Evolutionary conservation across 257 asterid species (phyloP).

Genomic region (Lycium ferocissimum): DNA sequence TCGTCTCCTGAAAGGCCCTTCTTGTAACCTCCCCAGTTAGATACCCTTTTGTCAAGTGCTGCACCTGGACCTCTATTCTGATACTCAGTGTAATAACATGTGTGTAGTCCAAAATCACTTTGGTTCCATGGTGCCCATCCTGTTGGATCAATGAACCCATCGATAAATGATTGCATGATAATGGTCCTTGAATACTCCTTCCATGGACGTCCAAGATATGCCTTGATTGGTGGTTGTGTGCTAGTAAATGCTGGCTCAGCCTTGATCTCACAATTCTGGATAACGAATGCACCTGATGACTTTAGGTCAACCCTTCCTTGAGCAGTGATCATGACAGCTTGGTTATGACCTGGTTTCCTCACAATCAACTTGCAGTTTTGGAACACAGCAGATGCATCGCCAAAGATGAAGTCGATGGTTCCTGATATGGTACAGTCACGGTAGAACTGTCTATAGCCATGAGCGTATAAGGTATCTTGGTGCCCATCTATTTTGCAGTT

Average conservation of each 20-base stretch:
- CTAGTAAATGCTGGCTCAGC: constrained; percentile 39
- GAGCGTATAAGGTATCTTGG: constrained; percentile 70
- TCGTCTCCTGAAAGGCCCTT: constrained; percentile 21
- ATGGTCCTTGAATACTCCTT: constrained; percentile 75
- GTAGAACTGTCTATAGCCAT: constrained; percentile 58
- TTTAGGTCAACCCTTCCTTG: constrained; percentile 52
- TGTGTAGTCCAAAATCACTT: constrained; percentile 38
- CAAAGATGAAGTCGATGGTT: constrained; percentile 68
- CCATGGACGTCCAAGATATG: constrained; percentile 76
- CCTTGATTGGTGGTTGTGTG: neutral
- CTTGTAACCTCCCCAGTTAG: constrained; percentile 48
- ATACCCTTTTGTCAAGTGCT: constrained; percentile 31
- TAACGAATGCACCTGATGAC: constrained; percentile 39
- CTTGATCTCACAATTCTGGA: constrained; percentile 49
- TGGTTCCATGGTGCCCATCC: constrained; percentile 70
- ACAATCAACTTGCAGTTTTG: constrained; percentile 61
- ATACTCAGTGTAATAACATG: constrained; percentile 50
- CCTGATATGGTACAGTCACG: constrained; percentile 60
- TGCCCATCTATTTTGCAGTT: constrained; percentile 58
- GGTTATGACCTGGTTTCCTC: constrained; percentile 48
- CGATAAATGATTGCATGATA: constrained; percentile 68
- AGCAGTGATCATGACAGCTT: constrained; percentile 61
- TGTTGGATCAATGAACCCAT: constrained; percentile 55
- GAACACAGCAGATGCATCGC: constrained; percentile 52
- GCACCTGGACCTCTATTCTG: constrained; percentile 58